These are phyloP conservation scores for Talaromyces nanjingensis DNA, from an alignment of 495 filamentous ascomycete genomes.

Conservation along the genomic window DNA sequence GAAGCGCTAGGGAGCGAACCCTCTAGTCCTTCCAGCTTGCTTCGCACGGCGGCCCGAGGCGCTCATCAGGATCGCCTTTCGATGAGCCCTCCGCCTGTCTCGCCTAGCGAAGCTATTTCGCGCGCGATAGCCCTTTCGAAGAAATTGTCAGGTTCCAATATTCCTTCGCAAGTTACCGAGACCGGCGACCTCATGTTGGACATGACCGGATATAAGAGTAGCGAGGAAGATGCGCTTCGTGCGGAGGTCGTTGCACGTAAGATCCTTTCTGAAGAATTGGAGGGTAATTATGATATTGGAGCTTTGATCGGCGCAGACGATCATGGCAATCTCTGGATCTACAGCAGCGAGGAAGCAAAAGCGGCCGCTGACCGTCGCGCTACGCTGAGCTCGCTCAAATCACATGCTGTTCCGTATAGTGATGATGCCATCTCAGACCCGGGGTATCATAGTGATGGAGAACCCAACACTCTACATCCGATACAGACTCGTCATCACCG, in stretches of 20 bases:
- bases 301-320: conserved; percentile 92
- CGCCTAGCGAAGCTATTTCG: conserved; percentile 66
- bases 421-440: conserved; percentile 89
- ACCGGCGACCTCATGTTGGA: conserved; percentile 96
- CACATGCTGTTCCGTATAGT: conserved; percentile 46
- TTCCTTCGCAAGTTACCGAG: conserved; percentile 83
- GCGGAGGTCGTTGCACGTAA: conserved; percentile 93
- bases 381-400: conserved; percentile 43
- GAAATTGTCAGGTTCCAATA: conserved; percentile 82
- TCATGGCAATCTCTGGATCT: conserved; percentile 96
- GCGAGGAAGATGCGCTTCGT: conserved; percentile 81
- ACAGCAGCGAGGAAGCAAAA: conserved; percentile 94
- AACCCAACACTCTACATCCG: conserved; percentile 32
- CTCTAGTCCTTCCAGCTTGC: conserved; percentile 13
- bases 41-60: background rate
- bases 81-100: conserved; percentile 70
- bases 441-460: conserved; percentile 85
- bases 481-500: conserved; percentile 41
- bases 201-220: conserved; percentile 94
- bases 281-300: conserved; percentile 94
- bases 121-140: conserved; percentile 82
- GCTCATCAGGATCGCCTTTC: conserved; percentile 43
- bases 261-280: conserved; percentile 88
- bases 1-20: conserved; percentile 10
- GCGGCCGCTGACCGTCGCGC: conserved; percentile 56